phyloP scores from a whole-genome alignment of 768 basidiomycete genomes.

The Mycena indigotica region DNA sequence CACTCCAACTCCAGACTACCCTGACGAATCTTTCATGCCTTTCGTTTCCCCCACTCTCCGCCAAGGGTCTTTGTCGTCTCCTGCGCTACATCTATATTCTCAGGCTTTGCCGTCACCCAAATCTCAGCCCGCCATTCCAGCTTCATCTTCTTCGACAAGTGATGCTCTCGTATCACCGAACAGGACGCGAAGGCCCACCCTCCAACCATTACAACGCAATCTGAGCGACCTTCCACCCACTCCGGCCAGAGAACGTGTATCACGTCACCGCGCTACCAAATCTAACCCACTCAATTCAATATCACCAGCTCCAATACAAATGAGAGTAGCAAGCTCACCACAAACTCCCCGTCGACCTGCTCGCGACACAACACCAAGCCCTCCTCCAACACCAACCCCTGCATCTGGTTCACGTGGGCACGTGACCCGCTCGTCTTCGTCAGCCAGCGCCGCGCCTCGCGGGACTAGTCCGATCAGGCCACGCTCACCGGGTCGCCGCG shows the following conservation, averaged over 20 bases:
- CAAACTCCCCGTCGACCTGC: constrained; percentile 39
- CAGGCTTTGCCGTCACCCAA: constrained; percentile 57
- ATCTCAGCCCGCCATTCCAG: constrained; percentile 49
- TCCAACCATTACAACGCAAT: constrained; percentile 37
- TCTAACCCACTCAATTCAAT: constrained; percentile 34
- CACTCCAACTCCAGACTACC: constrained; percentile 27
- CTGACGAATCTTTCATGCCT: constrained; percentile 48
- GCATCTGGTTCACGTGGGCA: constrained; percentile 39
- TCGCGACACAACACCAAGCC: constrained; percentile 41
- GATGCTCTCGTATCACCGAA: constrained; percentile 49
- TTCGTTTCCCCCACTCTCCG: constrained; percentile 69
- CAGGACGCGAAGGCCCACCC: constrained; percentile 44
- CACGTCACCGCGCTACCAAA: constrained; percentile 34
- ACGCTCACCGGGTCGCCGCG: constrained; percentile 43
- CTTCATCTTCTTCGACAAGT: constrained; percentile 49
- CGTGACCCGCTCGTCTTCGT: constrained; percentile 35
- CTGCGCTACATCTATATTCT: constrained; percentile 66
- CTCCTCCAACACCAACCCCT: constrained; percentile 54
- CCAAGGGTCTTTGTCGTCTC: constrained; percentile 74
- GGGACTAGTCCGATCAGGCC: constrained; percentile 46
- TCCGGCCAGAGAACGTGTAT: constrained; percentile 28
- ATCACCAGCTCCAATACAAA: constrained; percentile 26
- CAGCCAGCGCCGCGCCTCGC: constrained; percentile 39
- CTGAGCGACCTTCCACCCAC: constrained; percentile 39
- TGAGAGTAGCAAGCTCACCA: constrained; percentile 29